Evolutionary conservation across 116 monocot genomes (phyloP), one percentile per base, ranked within the genome.

Genomic region (Dioscorea cayenensis): DNA sequence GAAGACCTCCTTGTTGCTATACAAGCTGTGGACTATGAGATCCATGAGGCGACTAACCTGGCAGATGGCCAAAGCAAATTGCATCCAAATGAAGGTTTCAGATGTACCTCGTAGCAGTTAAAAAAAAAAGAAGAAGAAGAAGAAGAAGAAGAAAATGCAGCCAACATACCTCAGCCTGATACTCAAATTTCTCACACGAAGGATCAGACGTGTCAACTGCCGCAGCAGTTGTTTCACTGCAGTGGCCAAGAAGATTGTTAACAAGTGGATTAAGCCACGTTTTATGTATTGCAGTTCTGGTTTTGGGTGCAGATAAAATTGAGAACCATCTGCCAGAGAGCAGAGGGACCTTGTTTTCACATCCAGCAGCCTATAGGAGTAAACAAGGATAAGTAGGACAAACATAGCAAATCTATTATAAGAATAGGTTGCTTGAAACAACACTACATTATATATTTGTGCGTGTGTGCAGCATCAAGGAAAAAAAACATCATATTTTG

Each of bases 1-100:
- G 72, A 97, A 97, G n/a, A 97, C 93, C 78, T 97, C 97, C 73
- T 97, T 97, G 83, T 97, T 93, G 76, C 97, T 97, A 59, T 97
- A 97, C 60, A 97, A 80, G 67, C 97, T 97, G 66, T 97, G 86
- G 16, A 97, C 97, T 64, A 97, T 97, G 28, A 97, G 84, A 73
- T 97, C 97, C 97, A 97, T 90, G 18, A 97, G 80, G 11, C 97
- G 88, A 78, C 85, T 93, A 29, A 97, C 97, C 97, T 97, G 80
- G 60, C 29, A 72, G 20, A 74, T 32, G 18, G 63, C 14, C 66
- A 74, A 59, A 21, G 21, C 19, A 58, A 23, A 38, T 35, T 43
- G 2, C 16, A 27, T 28, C 27, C 12, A 70, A 13, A 50, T 18
- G 23, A 2, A 55, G 1, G 19, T 28, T 32, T n/a, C 7, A 36